Base-by-base conservation (phyloP, 345 rosid species). In the Acer campestre region DNA sequence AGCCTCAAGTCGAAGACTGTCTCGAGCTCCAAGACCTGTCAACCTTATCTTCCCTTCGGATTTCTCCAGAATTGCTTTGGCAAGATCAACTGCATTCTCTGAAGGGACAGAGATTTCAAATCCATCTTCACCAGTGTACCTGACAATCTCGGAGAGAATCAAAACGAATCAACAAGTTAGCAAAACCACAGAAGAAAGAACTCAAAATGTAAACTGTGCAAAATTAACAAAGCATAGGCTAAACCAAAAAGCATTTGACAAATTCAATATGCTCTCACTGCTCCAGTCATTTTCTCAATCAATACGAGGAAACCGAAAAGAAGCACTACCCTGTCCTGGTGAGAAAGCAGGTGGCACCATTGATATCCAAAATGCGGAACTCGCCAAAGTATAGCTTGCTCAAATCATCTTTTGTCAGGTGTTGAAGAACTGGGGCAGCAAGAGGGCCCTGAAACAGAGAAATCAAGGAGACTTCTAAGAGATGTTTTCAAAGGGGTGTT, bases 81-180 rank as follows among this genome's bases (percentile, higher is more conserved):
- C 93, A 25, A 94, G 87, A 83, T 97, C 97, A 77, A 91, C 89
- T 0, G 93, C 93, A 25, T 90, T 17, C 83, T 97, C 98, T 1
- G 93, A 89, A 74, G 98, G 98, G 67, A 91, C 96, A 0, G 98
- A 97, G 77, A 97, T 97, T 86, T 97, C 99, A 83, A 97, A 94
- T 27, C 99, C 99, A 78, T 97, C 99, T 86, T 97, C 99, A 56
- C 98, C 98, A 3, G 96, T 91, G 79, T 94, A 97, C 82, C 98
- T 94, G 86, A 75, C 82, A 72, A 70, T 68, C 49, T 29, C 78
- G 61, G 69, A 11, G 69, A 68, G 25, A 29, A 40, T 66, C 55
- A 70, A 42, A 38, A 35, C 68, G 25, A 29, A 40, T 66, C 55
- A 70, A 42, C 25, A 35, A 67, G 20, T n/a, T 7, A 12, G 62